Evolutionary conservation across 139 green algal genomes (phyloP), one percentile per base, ranked within the genome.

Genomic region (Chara braunii): DNA sequence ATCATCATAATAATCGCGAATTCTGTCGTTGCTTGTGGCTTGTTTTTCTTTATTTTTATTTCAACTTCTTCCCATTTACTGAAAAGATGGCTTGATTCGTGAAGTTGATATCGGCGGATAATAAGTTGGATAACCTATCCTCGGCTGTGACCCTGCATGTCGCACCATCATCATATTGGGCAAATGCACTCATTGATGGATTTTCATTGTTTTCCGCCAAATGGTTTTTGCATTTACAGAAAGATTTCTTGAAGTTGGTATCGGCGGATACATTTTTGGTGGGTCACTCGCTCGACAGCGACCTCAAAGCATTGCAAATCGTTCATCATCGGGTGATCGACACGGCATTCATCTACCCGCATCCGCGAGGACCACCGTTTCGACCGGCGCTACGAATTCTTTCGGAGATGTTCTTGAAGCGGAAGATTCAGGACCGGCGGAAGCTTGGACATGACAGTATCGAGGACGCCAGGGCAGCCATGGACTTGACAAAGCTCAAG

Each of bases 211-310:
- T 18, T 48, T 18, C 18, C 18, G 18, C 18, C 40, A 48, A 48
- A 18, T 48, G 18, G 40, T 48, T 18, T 14, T 62, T 7, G 14
- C 24, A 35, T 9, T 9, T 6, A 43, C 57, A 67, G 57, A n/a
- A 23, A 3, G 61, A 74, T 43, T 23, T 81, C 0, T 35, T 81
- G 40, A 42, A 71, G 24, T 75, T 85, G 23, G 51, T 94, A 4
- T 29, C 35, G 1, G 54, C 77, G 3, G 84, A 94, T 58, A 85
- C 81, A 2, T 70, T 96, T 52, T 66, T 95, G 50, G 85, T 95
- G 14, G 89, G 89, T 1, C 90, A 96, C 72, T 83, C 81, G n/a
- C 80, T 94, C 44, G 84, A 96, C 55, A 96, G 94, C 75, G 90
- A 96, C 75, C 70, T 96, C 37, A 31, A 48, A 1, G 77, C 77